A percentile compares a stretch with the other conserved stretches of the same genome.
phyloP scores from a whole-genome alignment of 1,284 basidiomycete genomes.

The Tilletia caries region DNA sequence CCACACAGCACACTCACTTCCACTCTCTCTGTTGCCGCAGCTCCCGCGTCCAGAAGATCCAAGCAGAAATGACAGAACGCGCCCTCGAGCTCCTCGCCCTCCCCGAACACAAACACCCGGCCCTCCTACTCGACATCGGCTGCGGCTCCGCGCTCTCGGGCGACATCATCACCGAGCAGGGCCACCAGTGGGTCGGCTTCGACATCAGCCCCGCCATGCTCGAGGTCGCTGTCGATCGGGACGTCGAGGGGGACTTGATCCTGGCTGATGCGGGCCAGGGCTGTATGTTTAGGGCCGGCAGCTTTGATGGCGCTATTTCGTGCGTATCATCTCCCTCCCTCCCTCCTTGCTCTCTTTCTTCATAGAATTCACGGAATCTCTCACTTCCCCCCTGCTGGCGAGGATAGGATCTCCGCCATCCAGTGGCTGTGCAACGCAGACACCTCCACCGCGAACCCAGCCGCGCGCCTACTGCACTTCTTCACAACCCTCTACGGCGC shows the following conservation, averaged over 20 bases:
- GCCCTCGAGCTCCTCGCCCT: conserved; percentile 86
- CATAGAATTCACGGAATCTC: not conserved
- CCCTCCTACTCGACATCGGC: conserved; percentile 83
- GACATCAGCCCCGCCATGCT: conserved; percentile 94
- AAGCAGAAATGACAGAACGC: conserved; percentile 95
- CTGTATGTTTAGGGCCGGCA: conserved; percentile 80
- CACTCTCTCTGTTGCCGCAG: conserved; percentile 19
- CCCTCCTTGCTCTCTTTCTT: too few species aligned
- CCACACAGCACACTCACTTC: not conserved
- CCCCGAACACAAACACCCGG: conserved; percentile 58
- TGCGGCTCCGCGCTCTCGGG: conserved; percentile 98
- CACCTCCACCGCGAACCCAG: conserved; percentile 84
- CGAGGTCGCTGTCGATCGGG: conserved; percentile 49
- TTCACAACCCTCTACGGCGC: conserved; percentile 94
- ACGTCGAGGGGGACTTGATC: conserved; percentile 51
- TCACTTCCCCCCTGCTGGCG: conserved; percentile 57
- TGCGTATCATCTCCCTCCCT: too few species aligned
- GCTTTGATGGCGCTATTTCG: conserved; percentile 98
- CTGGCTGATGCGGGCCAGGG: conserved; percentile 57
- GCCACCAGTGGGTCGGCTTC: conserved; percentile 88
- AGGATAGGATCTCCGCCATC: conserved; percentile 73
- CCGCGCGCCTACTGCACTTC: conserved; percentile 84
- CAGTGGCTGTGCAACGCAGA: conserved; percentile 99
- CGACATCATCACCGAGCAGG: conserved; percentile 90
- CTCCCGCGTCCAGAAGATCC: conserved; percentile 89